Percentiles rank a stretch among this genome's conserved stretches.
Evolutionary conservation across 495 filamentous ascomycete genomes (phyloP).

Genomic region (Umbilicaria muhlenbergii): DNA sequence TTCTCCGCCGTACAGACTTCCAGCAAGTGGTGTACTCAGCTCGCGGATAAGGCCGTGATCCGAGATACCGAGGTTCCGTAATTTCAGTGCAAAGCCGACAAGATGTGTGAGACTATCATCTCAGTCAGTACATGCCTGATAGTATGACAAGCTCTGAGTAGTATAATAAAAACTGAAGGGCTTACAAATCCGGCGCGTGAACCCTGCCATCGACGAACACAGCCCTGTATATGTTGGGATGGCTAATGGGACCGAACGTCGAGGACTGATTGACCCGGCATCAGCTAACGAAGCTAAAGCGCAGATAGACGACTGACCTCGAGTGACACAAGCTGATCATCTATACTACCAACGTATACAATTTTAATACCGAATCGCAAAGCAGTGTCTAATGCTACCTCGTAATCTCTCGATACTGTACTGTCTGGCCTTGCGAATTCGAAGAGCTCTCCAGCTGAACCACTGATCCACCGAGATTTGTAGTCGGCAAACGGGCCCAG

Average conservation of each 20-base stretch:
- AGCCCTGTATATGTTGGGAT: slow-evolving; percentile 85
- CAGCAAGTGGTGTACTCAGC: slow-evolving; percentile 73
- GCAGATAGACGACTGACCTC: slow-evolving; percentile 36
- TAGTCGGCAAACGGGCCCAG: slow-evolving; percentile 82
- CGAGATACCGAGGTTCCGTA: slow-evolving; percentile 79
- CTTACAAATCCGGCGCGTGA: slow-evolving; percentile 81
- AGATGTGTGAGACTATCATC: slow-evolving; percentile 57
- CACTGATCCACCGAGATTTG: slow-evolving; percentile 68
- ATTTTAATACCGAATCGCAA: slow-evolving; percentile 68
- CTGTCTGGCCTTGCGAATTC: slow-evolving; percentile 73
- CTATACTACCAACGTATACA: slow-evolving; percentile 79
- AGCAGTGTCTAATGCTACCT: slow-evolving; percentile 52
- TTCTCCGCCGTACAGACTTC: slow-evolving; percentile 80
- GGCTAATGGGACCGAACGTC: slow-evolving; percentile 62
- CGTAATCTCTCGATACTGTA: slow-evolving; percentile 67
- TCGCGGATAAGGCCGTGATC: slow-evolving; percentile 92
- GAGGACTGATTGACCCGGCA: slow-evolving; percentile 43
- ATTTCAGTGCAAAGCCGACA: slow-evolving; percentile 81
- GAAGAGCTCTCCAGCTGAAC: slow-evolving; percentile 81
- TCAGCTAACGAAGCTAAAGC: slow-evolving; percentile 6
- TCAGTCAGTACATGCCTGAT: slow-evolving; percentile 4
- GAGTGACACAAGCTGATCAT: slow-evolving; percentile 88
- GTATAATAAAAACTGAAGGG: neutral
- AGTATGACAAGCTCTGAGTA: neutral
- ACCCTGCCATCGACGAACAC: slow-evolving; percentile 90